These are phyloP conservation scores for Mycena olivaceomarginata DNA, from an alignment of 768 basidiomycete genomes.

Conservation along the genomic window DNA sequence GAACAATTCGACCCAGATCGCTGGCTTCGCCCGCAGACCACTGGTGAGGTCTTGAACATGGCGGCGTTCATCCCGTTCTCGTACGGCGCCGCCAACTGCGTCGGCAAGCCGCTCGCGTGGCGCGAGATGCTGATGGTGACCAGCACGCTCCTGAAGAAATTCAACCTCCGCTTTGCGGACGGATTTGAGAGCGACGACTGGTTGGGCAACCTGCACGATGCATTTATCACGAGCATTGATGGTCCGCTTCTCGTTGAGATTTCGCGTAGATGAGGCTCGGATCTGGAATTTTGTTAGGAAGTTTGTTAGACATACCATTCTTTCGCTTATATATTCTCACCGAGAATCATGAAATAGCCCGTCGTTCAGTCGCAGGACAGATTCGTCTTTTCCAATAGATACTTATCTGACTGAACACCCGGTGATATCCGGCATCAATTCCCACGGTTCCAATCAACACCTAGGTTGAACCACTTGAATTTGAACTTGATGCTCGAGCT, in stretches of 20 bases:
- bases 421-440: too few species aligned
- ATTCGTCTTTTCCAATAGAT: too few species aligned
- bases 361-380: too few species aligned
- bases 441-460: too few species aligned
- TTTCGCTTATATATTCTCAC: not conserved
- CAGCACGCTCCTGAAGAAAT: constrained; percentile 57
- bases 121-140: constrained; percentile 62
- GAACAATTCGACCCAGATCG: too few species aligned
- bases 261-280: constrained; percentile 10
- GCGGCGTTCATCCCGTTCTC: constrained; percentile 68
- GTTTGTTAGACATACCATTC: not conserved
- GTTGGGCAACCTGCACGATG: constrained; percentile 23
- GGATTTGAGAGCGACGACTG: constrained; percentile 19
- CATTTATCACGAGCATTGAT: constrained; percentile 24
- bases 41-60: too few species aligned
- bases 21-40: too few species aligned
- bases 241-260: constrained; percentile 23
- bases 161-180: constrained; percentile 60
- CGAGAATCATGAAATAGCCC: too few species aligned
- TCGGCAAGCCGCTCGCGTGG: constrained; percentile 59
- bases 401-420: too few species aligned
- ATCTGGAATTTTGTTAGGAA: not conserved
- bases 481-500: too few species aligned
- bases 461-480: too few species aligned
- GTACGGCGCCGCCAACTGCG: constrained; percentile 66